A percentile compares a stretch with the other conserved stretches of the same genome.
Evolutionary conservation across 225 moss, liverwort and hornwort species (phyloP).

Genomic region (Rhytidiadelphus loreus): DNA sequence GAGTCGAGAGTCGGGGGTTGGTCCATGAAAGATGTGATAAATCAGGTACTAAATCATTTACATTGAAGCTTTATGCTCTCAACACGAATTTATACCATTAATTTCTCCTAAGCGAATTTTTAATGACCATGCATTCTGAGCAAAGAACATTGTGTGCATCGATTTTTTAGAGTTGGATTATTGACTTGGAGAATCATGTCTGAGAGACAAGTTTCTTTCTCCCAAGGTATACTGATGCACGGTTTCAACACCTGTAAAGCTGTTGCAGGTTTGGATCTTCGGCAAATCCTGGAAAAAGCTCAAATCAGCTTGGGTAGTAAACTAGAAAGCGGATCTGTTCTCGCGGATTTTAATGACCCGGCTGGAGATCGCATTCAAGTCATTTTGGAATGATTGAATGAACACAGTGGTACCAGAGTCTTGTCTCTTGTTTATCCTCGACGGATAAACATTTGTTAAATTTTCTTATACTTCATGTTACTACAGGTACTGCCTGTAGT

Average conservation of each 20-base stretch:
- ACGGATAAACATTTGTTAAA: background rate
- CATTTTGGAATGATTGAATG: slow-evolving; percentile 43
- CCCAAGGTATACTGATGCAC: background rate
- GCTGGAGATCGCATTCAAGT: slow-evolving; percentile 85
- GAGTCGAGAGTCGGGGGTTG: background rate
- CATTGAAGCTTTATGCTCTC: background rate
- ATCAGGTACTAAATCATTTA: background rate
- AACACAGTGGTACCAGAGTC: background rate
- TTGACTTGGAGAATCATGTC: background rate
- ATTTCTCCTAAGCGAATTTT: background rate
- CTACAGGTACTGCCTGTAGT: background rate
- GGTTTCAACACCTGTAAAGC: slow-evolving; percentile 21
- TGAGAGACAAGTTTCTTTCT: background rate
- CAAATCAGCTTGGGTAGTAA: slow-evolving; percentile 34
- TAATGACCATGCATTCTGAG: background rate
- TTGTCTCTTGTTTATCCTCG: background rate
- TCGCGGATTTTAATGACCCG: slow-evolving; percentile 66
- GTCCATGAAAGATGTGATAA: background rate
- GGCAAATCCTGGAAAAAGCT: slow-evolving; percentile 66
- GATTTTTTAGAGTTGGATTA: background rate
- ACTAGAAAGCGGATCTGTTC: slow-evolving; percentile 50
- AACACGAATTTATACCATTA: background rate
- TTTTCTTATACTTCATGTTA: background rate
- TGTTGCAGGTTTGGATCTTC: slow-evolving; percentile 84
- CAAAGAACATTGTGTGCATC: background rate